Evolutionary conservation across 257 asterid species (phyloP), one percentile per base, ranked within the genome.

Genomic region (Salvia miltiorrhiza): DNA sequence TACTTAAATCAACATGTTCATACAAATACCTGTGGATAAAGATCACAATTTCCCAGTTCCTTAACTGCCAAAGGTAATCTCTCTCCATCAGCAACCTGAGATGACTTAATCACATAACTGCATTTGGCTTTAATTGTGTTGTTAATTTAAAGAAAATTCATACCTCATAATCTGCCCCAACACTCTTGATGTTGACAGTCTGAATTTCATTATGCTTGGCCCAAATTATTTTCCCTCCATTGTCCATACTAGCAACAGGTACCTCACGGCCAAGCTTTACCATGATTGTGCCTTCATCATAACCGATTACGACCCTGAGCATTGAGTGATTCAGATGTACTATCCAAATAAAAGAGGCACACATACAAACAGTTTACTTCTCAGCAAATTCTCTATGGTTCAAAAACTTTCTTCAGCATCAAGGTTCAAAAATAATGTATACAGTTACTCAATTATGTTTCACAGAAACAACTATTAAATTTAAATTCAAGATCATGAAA

Each of bases 141-240:
- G 20, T 43, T 39, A 47, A 37, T 33, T 32, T 19, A 52, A 26
- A 24, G 37, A 69, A 24, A 74, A 11, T 28, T 43, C 73, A 65
- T 73, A 88, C 99, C 87, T 90, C 99, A 69, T 82, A 85, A 82
- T 83, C 97, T 14, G 89, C 90, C 67, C 97, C 99, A 24, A 93
- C 88, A 40, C 95, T 88, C 82, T 87, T 93, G 67, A 93, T 88
- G 83, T 93, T 93, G 73, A 93, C 96, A 23, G 97, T 90, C 81
- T 90, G 97, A 79, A 93, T 86, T 73, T 93, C 99, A 86, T 93
- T 93, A 78, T 93, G 99, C 82, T 90, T 93, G n/a, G 99, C 88
- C 99, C 99, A 93, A 49, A 93, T 89, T 47, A 93, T 85, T 84
- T 90, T 90, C 74, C 99, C 99, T 75, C 96, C 81, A 69, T 84